phyloP scores from a whole-genome alignment of 1,284 basidiomycete genomes.

The Ustilago sp. region DNA sequence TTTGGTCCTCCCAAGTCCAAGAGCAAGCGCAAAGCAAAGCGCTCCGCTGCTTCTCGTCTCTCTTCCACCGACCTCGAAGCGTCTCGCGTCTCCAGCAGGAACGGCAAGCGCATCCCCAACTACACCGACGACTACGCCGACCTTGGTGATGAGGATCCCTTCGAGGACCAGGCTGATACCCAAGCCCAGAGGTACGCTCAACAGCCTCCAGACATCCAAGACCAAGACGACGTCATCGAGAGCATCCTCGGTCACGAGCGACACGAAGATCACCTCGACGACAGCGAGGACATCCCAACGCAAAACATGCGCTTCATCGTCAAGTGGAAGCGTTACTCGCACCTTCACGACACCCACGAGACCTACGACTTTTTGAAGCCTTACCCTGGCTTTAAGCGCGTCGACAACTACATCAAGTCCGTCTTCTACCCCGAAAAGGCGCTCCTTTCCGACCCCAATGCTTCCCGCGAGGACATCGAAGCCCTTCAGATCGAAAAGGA shows the following conservation, averaged over 20 bases:
- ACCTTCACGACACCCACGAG: constrained; percentile 88
- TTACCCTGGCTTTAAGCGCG: constrained; percentile 92
- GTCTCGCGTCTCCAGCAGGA: constrained; percentile 60
- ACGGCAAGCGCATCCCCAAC: constrained; percentile 63
- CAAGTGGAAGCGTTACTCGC: constrained; percentile 71
- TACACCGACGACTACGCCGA: constrained; percentile 69
- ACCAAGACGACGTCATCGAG: constrained; percentile 70
- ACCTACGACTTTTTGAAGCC: constrained; percentile 89
- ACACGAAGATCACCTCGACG: constrained; percentile 62
- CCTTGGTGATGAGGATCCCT: constrained; percentile 65
- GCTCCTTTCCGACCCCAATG: constrained; percentile 77
- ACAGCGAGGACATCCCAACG: constrained; percentile 69
- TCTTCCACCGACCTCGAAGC: constrained; percentile 54
- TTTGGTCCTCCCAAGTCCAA: constrained; percentile 32
- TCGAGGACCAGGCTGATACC: constrained; percentile 62
- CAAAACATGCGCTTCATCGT: constrained; percentile 71
- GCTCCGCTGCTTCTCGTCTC: constrained; percentile 28
- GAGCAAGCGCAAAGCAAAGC: constrained; percentile 30
- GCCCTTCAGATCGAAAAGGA: constrained; percentile 83
- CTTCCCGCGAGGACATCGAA: constrained; percentile 89
- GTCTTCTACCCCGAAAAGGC: constrained; percentile 78
- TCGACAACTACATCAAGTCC: constrained; percentile 98
- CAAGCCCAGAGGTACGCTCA: constrained; percentile 39
- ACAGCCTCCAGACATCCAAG: constrained; percentile 34
- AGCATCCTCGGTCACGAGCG: constrained; percentile 71